Evolutionary conservation across 2,329 filamentous ascomycete species (phyloP).

Genomic region (Trichoderma hamatum): DNA sequence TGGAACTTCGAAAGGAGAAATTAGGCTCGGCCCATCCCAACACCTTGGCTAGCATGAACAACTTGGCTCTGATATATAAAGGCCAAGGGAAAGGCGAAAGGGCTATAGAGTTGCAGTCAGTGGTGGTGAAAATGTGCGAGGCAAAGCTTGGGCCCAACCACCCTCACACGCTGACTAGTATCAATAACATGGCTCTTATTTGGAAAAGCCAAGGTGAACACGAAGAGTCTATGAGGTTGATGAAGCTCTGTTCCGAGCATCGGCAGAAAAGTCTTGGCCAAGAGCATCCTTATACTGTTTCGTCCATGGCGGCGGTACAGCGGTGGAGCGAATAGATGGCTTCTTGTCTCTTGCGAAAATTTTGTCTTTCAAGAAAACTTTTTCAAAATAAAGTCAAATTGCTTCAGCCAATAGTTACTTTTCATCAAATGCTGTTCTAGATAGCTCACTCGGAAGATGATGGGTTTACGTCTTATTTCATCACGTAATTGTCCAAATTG

Average conservation of each 20-base stretch:
- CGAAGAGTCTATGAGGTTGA: neutral
- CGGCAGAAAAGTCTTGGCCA: neutral
- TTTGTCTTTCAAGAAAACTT: neutral
- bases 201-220: neutral
- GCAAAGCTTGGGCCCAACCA: neutral
- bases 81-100: neutral
- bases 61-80: neutral
- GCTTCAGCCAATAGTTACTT: no score
- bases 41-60: conserved; percentile 9
- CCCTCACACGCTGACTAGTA: conserved; percentile 2
- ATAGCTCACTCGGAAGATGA: no score
- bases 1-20: neutral
- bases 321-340: neutral
- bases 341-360: neutral
- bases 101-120: neutral
- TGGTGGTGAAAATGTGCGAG: neutral
- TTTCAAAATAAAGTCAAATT: no score
- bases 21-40: neutral
- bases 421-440: no score
- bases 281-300: neutral
- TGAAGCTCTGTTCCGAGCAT: neutral
- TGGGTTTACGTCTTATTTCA: no score
- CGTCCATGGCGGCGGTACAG: neutral
- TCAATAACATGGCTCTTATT: conserved; percentile 7
- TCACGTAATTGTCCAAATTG: no score